These are phyloP conservation scores for Eimeria acervulina DNA, from an alignment of 169 alveolate genomes.

Conservation along the genomic window DNA sequence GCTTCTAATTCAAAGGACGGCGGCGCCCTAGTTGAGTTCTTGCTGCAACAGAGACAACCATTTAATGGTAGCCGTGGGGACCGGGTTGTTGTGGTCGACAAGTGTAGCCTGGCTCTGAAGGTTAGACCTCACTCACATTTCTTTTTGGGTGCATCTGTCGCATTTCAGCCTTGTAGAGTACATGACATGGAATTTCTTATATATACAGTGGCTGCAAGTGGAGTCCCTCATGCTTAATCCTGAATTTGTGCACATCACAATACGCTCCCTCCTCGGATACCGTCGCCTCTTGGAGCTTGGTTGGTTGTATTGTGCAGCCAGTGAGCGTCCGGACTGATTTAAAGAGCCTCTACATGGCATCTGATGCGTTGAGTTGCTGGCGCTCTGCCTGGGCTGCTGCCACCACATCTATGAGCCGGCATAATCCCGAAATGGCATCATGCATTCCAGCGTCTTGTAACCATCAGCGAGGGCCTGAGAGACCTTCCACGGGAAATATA, in stretches of 20 bases:
- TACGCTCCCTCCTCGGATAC: too few relatives aligned
- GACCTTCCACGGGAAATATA: background rate
- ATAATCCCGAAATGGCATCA: background rate
- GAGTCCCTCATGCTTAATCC: background rate
- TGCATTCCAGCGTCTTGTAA: background rate
- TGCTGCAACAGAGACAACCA: constrained; percentile 71
- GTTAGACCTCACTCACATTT: background rate
- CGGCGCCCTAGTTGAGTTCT: constrained; percentile 42
- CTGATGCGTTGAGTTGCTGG: constrained; percentile 69
- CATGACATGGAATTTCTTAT: background rate
- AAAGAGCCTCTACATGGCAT: constrained; percentile 36
- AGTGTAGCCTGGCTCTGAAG: constrained; percentile 54
- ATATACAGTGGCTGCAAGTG: background rate
- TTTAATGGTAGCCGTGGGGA: background rate
- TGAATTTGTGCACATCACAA: background rate
- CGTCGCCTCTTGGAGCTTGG: background rate
- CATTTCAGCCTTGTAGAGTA: background rate
- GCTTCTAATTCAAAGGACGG: background rate
- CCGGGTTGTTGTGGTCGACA: constrained; percentile 72
- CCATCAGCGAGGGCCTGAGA: background rate
- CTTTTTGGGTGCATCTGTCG: background rate
- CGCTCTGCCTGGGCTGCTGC: constrained; percentile 75
- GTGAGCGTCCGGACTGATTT: constrained; percentile 62
- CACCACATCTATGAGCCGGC: background rate
- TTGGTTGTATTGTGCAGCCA: constrained; percentile 43